phyloP scores from a whole-genome alignment of 148 eudicot genomes.

The Cornus florida region DNA sequence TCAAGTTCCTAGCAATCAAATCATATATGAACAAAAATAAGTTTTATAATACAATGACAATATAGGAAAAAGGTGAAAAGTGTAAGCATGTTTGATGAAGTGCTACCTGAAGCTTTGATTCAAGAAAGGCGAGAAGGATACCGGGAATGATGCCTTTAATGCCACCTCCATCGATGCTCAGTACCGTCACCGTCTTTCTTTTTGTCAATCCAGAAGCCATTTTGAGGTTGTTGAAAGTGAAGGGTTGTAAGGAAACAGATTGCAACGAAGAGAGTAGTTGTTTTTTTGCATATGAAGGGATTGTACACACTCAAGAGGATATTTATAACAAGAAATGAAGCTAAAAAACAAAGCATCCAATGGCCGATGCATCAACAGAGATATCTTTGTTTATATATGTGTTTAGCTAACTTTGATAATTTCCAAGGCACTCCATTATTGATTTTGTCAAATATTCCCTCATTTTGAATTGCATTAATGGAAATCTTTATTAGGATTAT shows the following conservation, averaged over 20 bases:
- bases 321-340: too few species aligned
- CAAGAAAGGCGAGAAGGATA: conserved; percentile 13
- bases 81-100: background rate
- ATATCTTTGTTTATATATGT: too few species aligned
- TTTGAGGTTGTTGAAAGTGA: background rate
- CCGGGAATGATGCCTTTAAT: conserved; percentile 26
- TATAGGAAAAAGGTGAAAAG: too few species aligned
- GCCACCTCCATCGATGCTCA: conserved; percentile 32
- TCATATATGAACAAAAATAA: background rate
- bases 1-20: background rate
- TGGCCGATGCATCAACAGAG: too few species aligned
- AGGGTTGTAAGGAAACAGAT: background rate
- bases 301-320: too few species aligned
- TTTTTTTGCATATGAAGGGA: too few species aligned
- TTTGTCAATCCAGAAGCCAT: background rate
- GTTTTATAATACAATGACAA: background rate
- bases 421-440: too few species aligned
- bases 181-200: conserved; percentile 16
- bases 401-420: too few species aligned
- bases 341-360: too few species aligned
- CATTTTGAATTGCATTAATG: too few species aligned
- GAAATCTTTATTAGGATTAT: too few species aligned
- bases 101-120: conserved; percentile 26
- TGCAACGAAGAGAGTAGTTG: background rate
- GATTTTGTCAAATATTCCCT: too few species aligned